Conservation (phyloP, 1,284 basidiomycete species). For the Sutorius eximius region DNA sequence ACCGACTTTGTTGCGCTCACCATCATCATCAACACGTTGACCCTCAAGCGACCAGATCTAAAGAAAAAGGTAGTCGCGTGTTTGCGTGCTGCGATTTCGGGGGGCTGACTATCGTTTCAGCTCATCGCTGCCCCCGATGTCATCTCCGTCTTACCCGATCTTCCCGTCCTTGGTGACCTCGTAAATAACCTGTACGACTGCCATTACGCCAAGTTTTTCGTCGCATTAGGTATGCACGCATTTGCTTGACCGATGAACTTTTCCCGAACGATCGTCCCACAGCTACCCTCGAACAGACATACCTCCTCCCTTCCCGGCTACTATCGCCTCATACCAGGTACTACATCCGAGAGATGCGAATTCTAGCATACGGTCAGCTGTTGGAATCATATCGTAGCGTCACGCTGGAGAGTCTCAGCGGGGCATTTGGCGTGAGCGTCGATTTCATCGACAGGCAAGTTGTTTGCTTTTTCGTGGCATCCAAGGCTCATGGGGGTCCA, state of each 20-base stretch:
- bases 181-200: slow-evolving; percentile 85
- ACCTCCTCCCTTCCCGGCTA: slow-evolving; percentile 84
- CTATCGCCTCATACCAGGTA: slow-evolving; percentile 86
- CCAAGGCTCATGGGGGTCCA: slow-evolving; percentile 32
- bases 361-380: slow-evolving; percentile 91
- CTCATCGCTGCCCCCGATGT: slow-evolving; percentile 72
- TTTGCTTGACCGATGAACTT: slow-evolving; percentile 13
- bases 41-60: slow-evolving; percentile 81
- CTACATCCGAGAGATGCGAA: slow-evolving; percentile 96
- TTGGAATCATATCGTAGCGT: slow-evolving; percentile 90
- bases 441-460: slow-evolving; percentile 86
- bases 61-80: slow-evolving; percentile 79
- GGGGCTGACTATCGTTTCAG: slow-evolving; percentile 35
- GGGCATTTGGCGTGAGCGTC: slow-evolving; percentile 88
- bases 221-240: slow-evolving; percentile 66
- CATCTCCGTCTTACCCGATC: slow-evolving; percentile 67
- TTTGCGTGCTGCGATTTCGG: not conserved
- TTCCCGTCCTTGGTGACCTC: slow-evolving; percentile 68
- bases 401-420: slow-evolving; percentile 83
- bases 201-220: slow-evolving; percentile 94
- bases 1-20: slow-evolving; percentile 90
- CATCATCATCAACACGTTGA: slow-evolving; percentile 79
- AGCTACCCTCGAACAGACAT: slow-evolving; percentile 87
- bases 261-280: slow-evolving; percentile 2
- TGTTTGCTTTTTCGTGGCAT: not conserved